phyloP scores from a whole-genome alignment of 2,329 filamentous ascomycete genomes.

The Fusarium compactum region DNA sequence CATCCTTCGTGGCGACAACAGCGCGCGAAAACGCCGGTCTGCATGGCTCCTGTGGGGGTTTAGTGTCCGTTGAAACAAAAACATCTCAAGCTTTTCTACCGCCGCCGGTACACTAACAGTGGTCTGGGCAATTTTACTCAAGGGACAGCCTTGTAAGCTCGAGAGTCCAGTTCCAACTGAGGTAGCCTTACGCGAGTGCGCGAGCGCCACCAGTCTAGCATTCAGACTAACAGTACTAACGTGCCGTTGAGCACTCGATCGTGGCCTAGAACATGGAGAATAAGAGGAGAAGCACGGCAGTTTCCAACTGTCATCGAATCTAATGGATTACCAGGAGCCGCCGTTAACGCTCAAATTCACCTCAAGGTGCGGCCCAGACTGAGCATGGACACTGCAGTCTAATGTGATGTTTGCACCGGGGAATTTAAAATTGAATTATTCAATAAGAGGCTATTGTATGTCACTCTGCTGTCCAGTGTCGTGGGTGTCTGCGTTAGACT shows the following conservation, averaged over 20 bases:
- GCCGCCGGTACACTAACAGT: constrained; percentile 24
- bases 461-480: constrained; percentile 19
- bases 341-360: constrained; percentile 7
- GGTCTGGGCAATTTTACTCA: constrained; percentile 30
- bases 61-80: constrained; percentile 25
- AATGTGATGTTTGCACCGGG: not conserved
- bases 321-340: not conserved
- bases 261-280: constrained; percentile 36
- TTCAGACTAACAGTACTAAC: constrained; percentile 22
- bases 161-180: constrained; percentile 17
- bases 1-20: constrained; percentile 31
- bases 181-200: constrained; percentile 37
- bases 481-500: constrained; percentile 12
- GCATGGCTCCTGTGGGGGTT: constrained; percentile 31
- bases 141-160: constrained; percentile 42
- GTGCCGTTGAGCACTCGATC: constrained; percentile 29
- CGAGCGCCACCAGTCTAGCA: constrained; percentile 38
- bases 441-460: not conserved
- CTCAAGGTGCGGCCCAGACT: constrained; percentile 11
- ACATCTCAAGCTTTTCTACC: constrained; percentile 22
- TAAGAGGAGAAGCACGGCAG: constrained; percentile 9
- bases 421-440: constrained; percentile 15
- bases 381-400: constrained; percentile 2
- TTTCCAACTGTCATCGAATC: not conserved
- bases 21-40: constrained; percentile 20